These are phyloP conservation scores for Phytophthora uliginosa DNA, from an alignment of 352 stramenopile genomes.

Conservation along the genomic window DNA sequence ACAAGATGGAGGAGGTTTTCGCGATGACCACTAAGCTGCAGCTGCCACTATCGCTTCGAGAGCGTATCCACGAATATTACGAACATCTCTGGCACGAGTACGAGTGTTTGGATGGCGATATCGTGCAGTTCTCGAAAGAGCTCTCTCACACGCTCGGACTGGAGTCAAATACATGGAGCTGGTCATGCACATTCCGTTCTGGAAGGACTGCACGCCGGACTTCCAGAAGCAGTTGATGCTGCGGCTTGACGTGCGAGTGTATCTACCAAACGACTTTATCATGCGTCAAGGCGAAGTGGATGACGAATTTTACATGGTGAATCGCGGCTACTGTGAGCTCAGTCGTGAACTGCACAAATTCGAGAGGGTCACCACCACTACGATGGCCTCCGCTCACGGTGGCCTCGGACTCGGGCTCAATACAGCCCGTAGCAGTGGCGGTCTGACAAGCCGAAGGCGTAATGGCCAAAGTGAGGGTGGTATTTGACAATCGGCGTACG, in stretches of 20 bases:
- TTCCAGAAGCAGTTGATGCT: constrained; percentile 70
- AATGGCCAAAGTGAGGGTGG: not conserved
- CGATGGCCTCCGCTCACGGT: constrained; percentile 18
- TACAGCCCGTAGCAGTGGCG: not conserved
- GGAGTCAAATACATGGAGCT: constrained; percentile 62
- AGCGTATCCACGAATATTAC: constrained; percentile 68
- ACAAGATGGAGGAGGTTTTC: constrained; percentile 68
- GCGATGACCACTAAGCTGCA: constrained; percentile 54
- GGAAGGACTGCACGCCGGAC: constrained; percentile 48
- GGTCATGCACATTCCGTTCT: constrained; percentile 59
- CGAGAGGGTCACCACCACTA: constrained; percentile 28
- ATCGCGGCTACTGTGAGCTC: constrained; percentile 56
- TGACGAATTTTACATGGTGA: constrained; percentile 70
- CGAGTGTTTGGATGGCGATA: constrained; percentile 58
- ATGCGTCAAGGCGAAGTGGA: constrained; percentile 57
- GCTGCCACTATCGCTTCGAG: constrained; percentile 48
- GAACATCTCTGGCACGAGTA: constrained; percentile 64
- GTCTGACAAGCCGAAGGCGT: not conserved
- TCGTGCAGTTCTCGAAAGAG: constrained; percentile 50
- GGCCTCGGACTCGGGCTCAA: not conserved
- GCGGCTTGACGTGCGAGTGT: constrained; percentile 54
- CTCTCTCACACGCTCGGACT: constrained; percentile 59
- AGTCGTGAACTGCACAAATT: constrained; percentile 18
- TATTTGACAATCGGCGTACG: constrained; percentile 5
- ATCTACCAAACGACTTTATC: constrained; percentile 74